phyloP scores from a whole-genome alignment of 2,329 filamentous ascomycete genomes.

The Monosporascus sp. region DNA sequence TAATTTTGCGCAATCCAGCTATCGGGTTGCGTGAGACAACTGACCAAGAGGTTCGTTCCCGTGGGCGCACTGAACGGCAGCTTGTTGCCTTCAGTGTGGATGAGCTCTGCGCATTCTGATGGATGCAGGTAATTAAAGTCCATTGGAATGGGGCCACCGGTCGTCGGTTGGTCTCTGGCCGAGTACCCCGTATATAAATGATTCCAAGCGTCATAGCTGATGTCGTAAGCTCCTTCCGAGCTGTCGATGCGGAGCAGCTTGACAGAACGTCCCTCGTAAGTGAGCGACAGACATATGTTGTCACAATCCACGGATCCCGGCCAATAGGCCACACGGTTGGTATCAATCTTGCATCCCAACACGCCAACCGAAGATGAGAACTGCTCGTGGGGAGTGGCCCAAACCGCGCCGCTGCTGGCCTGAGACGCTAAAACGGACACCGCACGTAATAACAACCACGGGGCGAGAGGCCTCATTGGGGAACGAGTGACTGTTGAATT shows the following conservation, averaged over 20 bases:
- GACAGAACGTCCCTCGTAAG: constrained; percentile 41
- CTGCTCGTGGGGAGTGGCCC: constrained; percentile 49
- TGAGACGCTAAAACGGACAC: background rate
- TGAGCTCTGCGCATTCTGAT: constrained; percentile 43
- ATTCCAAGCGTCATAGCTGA: constrained; percentile 59
- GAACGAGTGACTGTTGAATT: background rate
- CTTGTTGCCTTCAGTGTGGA: constrained; percentile 43
- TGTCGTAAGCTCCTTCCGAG: constrained; percentile 51
- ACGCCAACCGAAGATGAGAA: constrained; percentile 55
- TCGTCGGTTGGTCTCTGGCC: constrained; percentile 39
- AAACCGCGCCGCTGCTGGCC: constrained; percentile 22
- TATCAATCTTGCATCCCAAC: constrained; percentile 56
- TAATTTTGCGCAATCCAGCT: constrained; percentile 51
- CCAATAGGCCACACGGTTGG: constrained; percentile 58
- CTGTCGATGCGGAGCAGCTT: constrained; percentile 55
- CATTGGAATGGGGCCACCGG: constrained; percentile 47
- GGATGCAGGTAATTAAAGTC: constrained; percentile 43
- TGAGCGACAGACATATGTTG: constrained; percentile 52
- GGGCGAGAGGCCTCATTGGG: background rate
- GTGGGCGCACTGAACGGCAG: constrained; percentile 51
- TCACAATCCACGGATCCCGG: constrained; percentile 47
- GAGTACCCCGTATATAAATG: constrained; percentile 46
- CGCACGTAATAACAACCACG: background rate
- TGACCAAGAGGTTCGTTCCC: constrained; percentile 49
- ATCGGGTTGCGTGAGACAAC: constrained; percentile 38